A percentile compares a stretch with the other conserved stretches of the same genome.
phyloP scores from a whole-genome alignment of 805 yeast species.

The Yarrowia deformans region DNA sequence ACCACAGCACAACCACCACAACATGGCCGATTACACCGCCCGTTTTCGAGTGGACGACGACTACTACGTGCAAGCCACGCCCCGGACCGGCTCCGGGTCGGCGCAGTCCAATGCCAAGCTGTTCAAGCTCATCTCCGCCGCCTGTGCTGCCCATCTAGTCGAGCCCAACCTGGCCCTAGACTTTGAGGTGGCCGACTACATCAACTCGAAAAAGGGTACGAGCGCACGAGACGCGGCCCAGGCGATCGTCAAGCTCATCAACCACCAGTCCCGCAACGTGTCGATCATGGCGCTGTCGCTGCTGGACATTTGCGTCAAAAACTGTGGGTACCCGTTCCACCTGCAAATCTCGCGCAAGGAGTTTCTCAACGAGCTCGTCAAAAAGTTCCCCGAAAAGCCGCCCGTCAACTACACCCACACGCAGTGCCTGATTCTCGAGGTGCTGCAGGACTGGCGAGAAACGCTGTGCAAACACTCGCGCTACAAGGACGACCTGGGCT shows the following conservation, averaged over 20 bases:
- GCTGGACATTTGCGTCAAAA: constrained; percentile 90
- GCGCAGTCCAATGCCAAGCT: constrained; percentile 35
- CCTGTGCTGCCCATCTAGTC: constrained; percentile 78
- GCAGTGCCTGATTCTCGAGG: constrained; percentile 84
- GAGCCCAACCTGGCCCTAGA: constrained; percentile 92
- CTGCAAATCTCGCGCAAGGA: constrained; percentile 94
- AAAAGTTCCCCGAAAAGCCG: constrained; percentile 93
- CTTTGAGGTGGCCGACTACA: constrained; percentile 89
- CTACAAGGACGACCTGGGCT: constrained; percentile 90
- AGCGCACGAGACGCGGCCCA: constrained; percentile 92
- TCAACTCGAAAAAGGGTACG: constrained; percentile 90
- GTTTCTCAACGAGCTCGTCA: constrained; percentile 90
- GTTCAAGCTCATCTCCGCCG: constrained; percentile 54
- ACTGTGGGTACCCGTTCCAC: constrained; percentile 97
- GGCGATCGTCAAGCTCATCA: constrained; percentile 80
- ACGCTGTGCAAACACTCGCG: constrained; percentile 89
- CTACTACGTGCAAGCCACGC: constrained; percentile 32
- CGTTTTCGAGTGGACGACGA: constrained; percentile 38
- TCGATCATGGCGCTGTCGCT: constrained; percentile 77
- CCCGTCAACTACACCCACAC: constrained; percentile 83
- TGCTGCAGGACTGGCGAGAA: constrained; percentile 96
- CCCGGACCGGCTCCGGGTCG: constrained; percentile 9
- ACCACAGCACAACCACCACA: not conserved
- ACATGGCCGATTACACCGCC: constrained; percentile 35
- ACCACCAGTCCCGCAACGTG: constrained; percentile 83